A percentile compares a stretch with the other conserved stretches of the same genome.
Evolutionary conservation across 78 protist species (phyloP).

Genomic region (Guillardia theta): DNA sequence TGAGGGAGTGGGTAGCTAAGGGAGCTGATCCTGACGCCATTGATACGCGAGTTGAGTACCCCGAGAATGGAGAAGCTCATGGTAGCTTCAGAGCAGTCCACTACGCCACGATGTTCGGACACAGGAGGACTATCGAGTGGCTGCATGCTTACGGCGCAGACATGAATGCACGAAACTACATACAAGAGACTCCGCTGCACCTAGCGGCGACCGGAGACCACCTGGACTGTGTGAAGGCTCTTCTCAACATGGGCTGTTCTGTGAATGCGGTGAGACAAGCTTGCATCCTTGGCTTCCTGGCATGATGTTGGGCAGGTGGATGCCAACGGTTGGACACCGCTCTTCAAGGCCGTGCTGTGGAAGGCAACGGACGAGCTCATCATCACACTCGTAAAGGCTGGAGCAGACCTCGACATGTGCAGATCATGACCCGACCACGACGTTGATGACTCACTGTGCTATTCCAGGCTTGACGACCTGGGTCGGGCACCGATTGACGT

Average conservation of each 20-base stretch:
- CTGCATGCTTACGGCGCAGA: neutral
- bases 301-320: neutral
- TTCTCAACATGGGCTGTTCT: neutral
- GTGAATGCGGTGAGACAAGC: neutral
- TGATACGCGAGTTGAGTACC: neutral
- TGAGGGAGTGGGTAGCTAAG: neutral
- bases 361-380: neutral
- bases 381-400: neutral
- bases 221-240: neutral
- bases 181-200: neutral
- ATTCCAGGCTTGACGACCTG: too few relatives aligned
- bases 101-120: neutral
- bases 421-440: too few relatives aligned
- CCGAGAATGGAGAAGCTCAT: neutral
- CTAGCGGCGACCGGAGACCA: neutral
- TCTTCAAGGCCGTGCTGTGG: neutral
- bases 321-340: neutral
- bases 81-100: neutral
- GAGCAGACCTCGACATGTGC: neutral
- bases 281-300: neutral
- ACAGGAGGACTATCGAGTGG: neutral
- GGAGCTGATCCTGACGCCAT: neutral
- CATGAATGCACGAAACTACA: neutral
- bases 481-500: too few relatives aligned
- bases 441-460: too few relatives aligned